Evolutionary conservation across 2,329 filamentous ascomycete genomes (phyloP), one percentile per base, ranked within the genome.

Genomic region (Colletotrichum orbiculare): DNA sequence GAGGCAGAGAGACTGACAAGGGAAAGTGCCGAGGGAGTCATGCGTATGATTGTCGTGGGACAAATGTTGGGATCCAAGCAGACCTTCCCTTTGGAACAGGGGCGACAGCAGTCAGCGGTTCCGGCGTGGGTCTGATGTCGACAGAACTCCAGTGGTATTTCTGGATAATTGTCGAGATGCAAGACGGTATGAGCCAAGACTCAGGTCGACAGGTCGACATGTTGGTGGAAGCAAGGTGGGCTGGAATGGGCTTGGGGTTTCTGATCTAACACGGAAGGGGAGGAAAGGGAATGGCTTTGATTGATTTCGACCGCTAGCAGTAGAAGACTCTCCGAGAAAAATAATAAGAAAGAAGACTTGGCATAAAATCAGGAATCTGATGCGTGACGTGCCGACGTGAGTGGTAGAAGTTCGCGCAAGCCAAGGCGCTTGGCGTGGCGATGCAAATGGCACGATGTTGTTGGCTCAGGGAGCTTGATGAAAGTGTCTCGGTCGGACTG

Each of bases 1-100:
- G 73, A 76, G 45, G 74, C 74, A 4, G 74, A 75, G 68, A 69
- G 50, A 49, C 55, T 76, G 60, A 76, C 74, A 1, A 67, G 67
- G 45, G 74, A 76, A 67, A 76, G 74, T 15, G 74, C 74, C 0
- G 74, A 76, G 63, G 71, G 70, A 4, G 74, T 76, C 0, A 76
- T 76, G 74, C 71, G 74, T 38, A 75, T 76, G 34, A 71, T 76
- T 8, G 67, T 70, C 34, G 71, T 76, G 33, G 74, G 74, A 46
- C 67, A 71, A 35, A 74, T 74, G 72, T 49, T 76, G 9, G 71
- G 43, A 37, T 67, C 64, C 38, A 58, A 57, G 43, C 54, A 53
- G 52, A 41, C 50, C 35, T 38, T 58, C 35, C 34, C 54, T 37
- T 57, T 46, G 47, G 52, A 25, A 33, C 15, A 25, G n/a, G 15